Base-by-base conservation (phyloP, 169 alveolate species). In the Neospora caninum region DNA sequence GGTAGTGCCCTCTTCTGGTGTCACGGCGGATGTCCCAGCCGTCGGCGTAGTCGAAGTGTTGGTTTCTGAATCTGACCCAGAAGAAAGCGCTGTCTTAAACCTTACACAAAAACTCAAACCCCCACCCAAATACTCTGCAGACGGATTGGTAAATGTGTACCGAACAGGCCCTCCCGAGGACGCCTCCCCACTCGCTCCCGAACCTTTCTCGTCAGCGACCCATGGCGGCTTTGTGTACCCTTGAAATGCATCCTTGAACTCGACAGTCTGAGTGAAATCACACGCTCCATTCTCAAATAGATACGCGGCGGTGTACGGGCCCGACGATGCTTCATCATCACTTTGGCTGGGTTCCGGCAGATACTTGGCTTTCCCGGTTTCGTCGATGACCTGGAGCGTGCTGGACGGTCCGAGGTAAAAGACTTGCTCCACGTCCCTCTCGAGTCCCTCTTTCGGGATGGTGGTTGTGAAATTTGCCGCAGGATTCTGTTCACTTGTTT, bases 51-150 rank as follows among this genome's bases (percentile, higher is more conserved):
- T 49, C 27, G 58, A 49, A 22, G 18, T 22, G 10, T 13, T 49
- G 58, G 58, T 13, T 22, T 49, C 27, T 49, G 58, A 49, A 49
- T 22, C 58, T 22, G 58, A 49, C 18, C 58, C 58, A 13, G 58
- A 13, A 13, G 58, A 13, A 49, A 49, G 58, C 58, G 18, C 0
- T 0, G 83, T 70, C 83, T 70, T 70, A 31, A 70, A 70, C 29
- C 29, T 16, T 20, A 70, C 83, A 36, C 83, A 70, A 31, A 70
- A 70, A 36, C 83, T 70, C 42, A 70, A 31, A 36, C 34, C 83
- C 39, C 83, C 83, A 70, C 39, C 83, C 83, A 70, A 36, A 36
- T n/a, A 70, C 34, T 70, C 39, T 31, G 83, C 83, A 70, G 83
- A 31, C 42, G 83, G 83, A 36, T 70, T 0, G 20, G 83, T 70